Evolutionary conservation across 176 grass and related monocot species (phyloP), one percentile per base, ranked within the genome.

Genomic region (Coix lacrymajobi): DNA sequence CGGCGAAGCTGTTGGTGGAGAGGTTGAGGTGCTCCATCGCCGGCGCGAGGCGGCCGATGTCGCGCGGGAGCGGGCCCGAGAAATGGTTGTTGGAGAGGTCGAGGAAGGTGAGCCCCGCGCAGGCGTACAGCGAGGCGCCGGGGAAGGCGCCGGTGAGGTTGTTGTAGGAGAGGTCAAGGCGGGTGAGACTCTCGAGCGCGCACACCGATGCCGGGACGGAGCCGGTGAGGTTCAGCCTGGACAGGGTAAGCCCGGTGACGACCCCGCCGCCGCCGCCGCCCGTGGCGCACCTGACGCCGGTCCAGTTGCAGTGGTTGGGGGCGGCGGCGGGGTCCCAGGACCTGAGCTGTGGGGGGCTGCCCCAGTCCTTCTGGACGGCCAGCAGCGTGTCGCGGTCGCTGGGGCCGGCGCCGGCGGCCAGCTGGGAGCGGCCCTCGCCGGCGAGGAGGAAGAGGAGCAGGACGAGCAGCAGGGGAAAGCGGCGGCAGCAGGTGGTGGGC

Each of bases 111-210:
- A 98, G 92, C 4, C 20, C n/a, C 39, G 79, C 32, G 66, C 96
- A 98, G 15, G 16, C 0, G 85, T 79, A 93, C 60, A 98, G 92
- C 34, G 32, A 1, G 11, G 83, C 31, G 36, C 76, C 63, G 22
- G 90, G 96, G 71, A 95, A 98, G 4, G 26, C 3, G 44, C 86
- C 82, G 31, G 82, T 38, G 71, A 98, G 74, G 30, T 73, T 39
- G 69, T 98, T 98, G 82, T 62, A 3, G 52, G 86, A 83, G 75
- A 98, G 88, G 73, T 95, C 79, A 58, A 98, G 92, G 70, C 16
- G 11, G 24, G 87, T 28, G 31, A 98, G 88, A 38, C 36, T 88
- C 41, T n/a, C 30, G 62, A 98, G 83, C 17, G 17, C 26, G 76
- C 96, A 91, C 12, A 93, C 43, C 3, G 83, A 74, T 16, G 83